These are phyloP conservation scores for Neonectria hederae DNA, from an alignment of 2,329 filamentous ascomycete genomes.

Conservation along the genomic window DNA sequence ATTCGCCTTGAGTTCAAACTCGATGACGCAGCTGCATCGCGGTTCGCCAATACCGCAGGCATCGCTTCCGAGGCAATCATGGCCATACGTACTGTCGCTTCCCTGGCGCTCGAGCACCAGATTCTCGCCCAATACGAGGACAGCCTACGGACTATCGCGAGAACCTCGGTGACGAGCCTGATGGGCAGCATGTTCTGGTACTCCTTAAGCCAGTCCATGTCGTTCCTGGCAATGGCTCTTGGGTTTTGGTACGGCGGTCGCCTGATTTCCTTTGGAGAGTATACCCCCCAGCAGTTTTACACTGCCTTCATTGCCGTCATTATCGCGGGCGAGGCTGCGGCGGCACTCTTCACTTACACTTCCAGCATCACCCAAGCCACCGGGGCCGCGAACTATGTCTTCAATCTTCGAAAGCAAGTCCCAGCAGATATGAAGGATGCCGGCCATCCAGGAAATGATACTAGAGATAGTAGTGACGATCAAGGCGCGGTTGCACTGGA, in stretches of 20 bases:
- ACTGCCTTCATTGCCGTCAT: conserved; percentile 46
- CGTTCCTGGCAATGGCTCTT: conserved; percentile 44
- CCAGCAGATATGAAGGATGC: neutral
- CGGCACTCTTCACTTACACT: conserved; percentile 11
- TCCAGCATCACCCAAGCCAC: conserved; percentile 59
- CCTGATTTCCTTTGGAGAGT: neutral
- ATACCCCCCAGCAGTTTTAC: neutral
- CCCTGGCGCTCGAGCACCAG: conserved; percentile 50
- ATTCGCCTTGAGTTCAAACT: conserved; percentile 55
- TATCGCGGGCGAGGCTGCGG: conserved; percentile 2
- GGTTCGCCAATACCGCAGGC: conserved; percentile 46
- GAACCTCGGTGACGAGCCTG: conserved; percentile 16
- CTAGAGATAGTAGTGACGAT: too few species aligned
- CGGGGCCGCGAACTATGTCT: conserved; percentile 57
- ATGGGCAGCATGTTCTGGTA: conserved; percentile 46
- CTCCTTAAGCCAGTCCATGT: conserved; percentile 47
- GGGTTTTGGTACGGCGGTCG: conserved; percentile 47
- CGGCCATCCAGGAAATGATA: neutral
- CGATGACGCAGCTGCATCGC: conserved; percentile 49
- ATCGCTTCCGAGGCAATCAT: conserved; percentile 53
- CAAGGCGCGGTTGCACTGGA: conserved; percentile 44
- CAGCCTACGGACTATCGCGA: conserved; percentile 30
- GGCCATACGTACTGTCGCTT: conserved; percentile 51
- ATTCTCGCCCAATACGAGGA: conserved; percentile 43
- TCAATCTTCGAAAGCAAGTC: conserved; percentile 48